Base-by-base conservation (phyloP, 1,284 basidiomycete genomes). In the Trametes pubescens region DNA sequence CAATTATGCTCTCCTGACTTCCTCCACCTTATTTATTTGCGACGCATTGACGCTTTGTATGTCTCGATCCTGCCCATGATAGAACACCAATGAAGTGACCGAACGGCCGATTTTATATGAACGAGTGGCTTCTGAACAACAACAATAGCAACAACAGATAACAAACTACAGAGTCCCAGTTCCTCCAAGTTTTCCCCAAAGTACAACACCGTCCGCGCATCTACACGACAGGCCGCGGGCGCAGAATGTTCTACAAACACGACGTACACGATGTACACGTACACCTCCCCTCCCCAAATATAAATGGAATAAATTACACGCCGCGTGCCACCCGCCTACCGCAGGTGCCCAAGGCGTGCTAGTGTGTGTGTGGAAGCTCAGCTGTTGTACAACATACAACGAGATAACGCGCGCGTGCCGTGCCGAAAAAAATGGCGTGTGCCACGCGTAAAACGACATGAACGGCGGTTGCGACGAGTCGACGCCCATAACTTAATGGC, bases 311-410 rank as follows among this genome's bases (percentile, higher is more conserved):
- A 51, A 51, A 13, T 51, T 51, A 51, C 49, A 51, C 49, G 49
- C 29, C 26, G 16, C 10, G 22, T 5, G 26, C 18, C 49, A 2
- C 16, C n/a, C 32, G 29, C 49, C 49, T 51, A 3, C 2, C 49
- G 9, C 49, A n/a, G 32, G 18, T 21, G 26, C 49, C 49, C 34
- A 51, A 29, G 29, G 32, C 29, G 29, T 34, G 29, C 24, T 34
- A 29, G 29, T 35, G n/a, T n/a, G n/a, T n/a, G 49, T 14, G 29
- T 32, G 29, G 29, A 32, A 32, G 29, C 29, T 32, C 29, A 51
- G 44, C 22, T 47, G 44, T 21, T 47, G 44, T 47, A 47, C 49
- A 51, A 51, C 49, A 34, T 47, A 47, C 49, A 51, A 51, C 49
- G 21, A 34, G 29, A 35, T 32, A 35, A 35, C 34, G 29, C 32